A percentile compares a stretch with the other conserved stretches of the same genome.
Conservation (phyloP, 2,329 filamentous ascomycete species). For the Aspergillus ibericus region DNA sequence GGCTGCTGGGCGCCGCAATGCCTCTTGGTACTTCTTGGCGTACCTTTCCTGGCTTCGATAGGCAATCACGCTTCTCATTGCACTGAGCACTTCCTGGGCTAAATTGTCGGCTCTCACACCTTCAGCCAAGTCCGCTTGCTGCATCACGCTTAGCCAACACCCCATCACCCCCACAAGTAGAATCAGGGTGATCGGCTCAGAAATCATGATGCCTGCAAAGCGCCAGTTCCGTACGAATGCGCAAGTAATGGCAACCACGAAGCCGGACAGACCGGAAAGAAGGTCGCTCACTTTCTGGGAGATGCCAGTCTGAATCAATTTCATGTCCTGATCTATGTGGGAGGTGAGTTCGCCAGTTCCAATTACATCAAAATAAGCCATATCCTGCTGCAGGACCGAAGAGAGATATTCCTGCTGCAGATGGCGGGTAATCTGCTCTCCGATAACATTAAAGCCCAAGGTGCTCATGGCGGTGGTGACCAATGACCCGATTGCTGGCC, state of each 20-base stretch:
- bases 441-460: slow-evolving; percentile 76
- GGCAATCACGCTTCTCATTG: slow-evolving; percentile 5
- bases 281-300: slow-evolving; percentile 9
- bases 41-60: slow-evolving; percentile 8
- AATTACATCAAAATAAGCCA: slow-evolving; percentile 80
- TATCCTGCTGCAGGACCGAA: slow-evolving; percentile 75
- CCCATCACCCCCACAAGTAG: slow-evolving; percentile 35
- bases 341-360: slow-evolving; percentile 83
- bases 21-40: background rate
- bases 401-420: slow-evolving; percentile 73
- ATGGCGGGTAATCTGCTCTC: slow-evolving; percentile 68
- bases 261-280: slow-evolving; percentile 3
- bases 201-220: slow-evolving; percentile 8
- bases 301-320: slow-evolving; percentile 73
- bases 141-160: background rate
- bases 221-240: background rate
- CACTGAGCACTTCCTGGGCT: slow-evolving; percentile 7
- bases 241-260: slow-evolving; percentile 3
- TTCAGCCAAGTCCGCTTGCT: background rate
- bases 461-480: slow-evolving; percentile 71
- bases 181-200: slow-evolving; percentile 71
- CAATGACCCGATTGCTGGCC: slow-evolving; percentile 62
- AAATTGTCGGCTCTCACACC: background rate
- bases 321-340: slow-evolving; percentile 80
- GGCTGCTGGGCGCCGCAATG: background rate